A percentile compares a stretch with the other conserved stretches of the same genome.
Conservation (phyloP, 352 stramenopile genomes). For the Phytophthora europaea region DNA sequence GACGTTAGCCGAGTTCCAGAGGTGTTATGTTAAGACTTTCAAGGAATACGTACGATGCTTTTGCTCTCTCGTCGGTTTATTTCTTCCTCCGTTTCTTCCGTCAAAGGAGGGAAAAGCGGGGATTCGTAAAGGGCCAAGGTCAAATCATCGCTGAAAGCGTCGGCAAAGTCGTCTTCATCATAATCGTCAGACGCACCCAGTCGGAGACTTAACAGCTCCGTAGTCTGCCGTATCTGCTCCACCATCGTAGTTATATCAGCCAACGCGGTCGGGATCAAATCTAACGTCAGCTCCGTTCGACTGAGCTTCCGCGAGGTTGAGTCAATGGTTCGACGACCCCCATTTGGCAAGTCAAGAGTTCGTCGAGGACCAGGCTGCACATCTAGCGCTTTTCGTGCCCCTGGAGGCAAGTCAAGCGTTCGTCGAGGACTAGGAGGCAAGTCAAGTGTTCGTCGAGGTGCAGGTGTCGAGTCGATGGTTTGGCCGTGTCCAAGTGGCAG, state of each 20-base stretch:
- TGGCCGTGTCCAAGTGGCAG: background rate
- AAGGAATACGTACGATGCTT: conserved; percentile 44
- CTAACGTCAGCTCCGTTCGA: conserved; percentile 57
- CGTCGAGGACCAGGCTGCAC: background rate
- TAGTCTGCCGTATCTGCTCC: conserved; percentile 78
- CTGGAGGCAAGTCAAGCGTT: background rate
- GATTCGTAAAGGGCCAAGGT: conserved; percentile 17
- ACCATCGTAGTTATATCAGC: conserved; percentile 78
- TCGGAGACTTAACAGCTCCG: conserved; percentile 59
- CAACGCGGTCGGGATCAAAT: conserved; percentile 65
- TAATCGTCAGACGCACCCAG: conserved; percentile 46
- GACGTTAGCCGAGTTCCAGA: conserved; percentile 10
- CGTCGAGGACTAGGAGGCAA: background rate
- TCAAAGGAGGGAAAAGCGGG: conserved; percentile 43
- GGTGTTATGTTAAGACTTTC: background rate
- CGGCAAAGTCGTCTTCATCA: conserved; percentile 63
- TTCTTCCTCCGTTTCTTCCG: conserved; percentile 73
- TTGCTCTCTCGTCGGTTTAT: conserved; percentile 68
- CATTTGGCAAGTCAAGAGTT: background rate
- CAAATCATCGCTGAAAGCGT: conserved; percentile 30
- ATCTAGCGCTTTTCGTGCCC: background rate
- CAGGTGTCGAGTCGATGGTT: background rate
- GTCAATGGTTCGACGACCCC: conserved; percentile 21
- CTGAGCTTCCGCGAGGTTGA: conserved; percentile 66
- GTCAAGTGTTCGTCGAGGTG: background rate